These are phyloP conservation scores for Chaetomium globosum DNA, from an alignment of 2,329 filamentous ascomycete genomes.

Conservation along the genomic window DNA sequence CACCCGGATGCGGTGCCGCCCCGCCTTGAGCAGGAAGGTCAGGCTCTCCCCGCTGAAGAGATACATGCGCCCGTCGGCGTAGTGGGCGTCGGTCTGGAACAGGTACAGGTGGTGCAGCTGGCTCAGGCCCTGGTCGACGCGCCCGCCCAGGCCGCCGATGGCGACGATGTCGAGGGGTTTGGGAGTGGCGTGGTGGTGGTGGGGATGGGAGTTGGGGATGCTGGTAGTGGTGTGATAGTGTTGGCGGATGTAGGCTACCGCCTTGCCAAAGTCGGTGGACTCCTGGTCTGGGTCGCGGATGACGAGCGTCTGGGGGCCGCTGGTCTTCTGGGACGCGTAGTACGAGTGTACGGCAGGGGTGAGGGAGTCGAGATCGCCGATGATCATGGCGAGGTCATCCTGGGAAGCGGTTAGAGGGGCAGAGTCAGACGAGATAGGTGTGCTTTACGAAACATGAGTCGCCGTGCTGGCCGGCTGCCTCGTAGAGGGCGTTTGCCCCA, in stretches of 20 bases:
- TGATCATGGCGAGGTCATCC: constrained; percentile 69
- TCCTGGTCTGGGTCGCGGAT: constrained; percentile 78
- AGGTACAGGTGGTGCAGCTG: constrained; percentile 82
- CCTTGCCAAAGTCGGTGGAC: constrained; percentile 90
- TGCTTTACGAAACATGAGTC: constrained; percentile 42
- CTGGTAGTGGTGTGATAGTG: constrained; percentile 24
- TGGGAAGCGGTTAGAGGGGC: constrained; percentile 34
- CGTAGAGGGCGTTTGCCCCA: constrained; percentile 75
- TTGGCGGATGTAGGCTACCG: constrained; percentile 61
- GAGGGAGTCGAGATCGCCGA: constrained; percentile 91
- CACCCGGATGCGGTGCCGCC: constrained; percentile 69
- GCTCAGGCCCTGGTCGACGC: constrained; percentile 89
- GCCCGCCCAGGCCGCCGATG: constrained; percentile 81
- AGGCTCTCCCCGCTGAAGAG: constrained; percentile 80
- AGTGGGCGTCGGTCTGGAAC: constrained; percentile 56
- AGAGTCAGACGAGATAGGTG: background rate
- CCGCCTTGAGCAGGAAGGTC: constrained; percentile 75
- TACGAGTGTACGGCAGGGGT: constrained; percentile 62
- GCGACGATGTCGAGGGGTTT: constrained; percentile 67
- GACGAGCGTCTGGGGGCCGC: constrained; percentile 52
- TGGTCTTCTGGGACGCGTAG: constrained; percentile 56
- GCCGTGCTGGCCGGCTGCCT: constrained; percentile 39
- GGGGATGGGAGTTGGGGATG: background rate
- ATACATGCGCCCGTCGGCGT: constrained; percentile 64
- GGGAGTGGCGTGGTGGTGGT: too few relatives aligned